A percentile compares a stretch with the other conserved stretches of the same genome.
phyloP scores from a whole-genome alignment of 495 filamentous ascomycete species.

The Haplographium delicatum region DNA sequence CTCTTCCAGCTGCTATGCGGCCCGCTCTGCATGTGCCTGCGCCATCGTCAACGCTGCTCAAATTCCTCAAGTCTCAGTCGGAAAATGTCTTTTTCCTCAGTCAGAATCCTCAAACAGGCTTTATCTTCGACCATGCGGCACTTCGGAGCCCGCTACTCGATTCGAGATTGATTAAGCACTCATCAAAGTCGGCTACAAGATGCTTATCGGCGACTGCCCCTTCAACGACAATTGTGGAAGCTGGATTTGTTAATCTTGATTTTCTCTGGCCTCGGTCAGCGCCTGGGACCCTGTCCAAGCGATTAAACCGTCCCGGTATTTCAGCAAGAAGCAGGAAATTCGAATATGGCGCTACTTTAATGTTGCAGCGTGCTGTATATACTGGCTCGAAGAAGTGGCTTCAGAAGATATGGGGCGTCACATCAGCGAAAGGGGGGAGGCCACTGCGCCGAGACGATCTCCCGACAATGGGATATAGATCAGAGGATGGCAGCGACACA shows the following conservation, averaged over 20 bases:
- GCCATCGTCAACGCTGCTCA: conserved; percentile 56
- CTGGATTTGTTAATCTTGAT: conserved; percentile 39
- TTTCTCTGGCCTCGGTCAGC: conserved; percentile 34
- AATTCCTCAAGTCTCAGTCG: conserved; percentile 57
- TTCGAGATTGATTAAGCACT: neutral
- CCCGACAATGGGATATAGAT: conserved; percentile 38
- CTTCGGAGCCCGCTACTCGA: conserved; percentile 11
- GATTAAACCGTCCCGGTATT: conserved; percentile 7
- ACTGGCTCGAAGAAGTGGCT: conserved; percentile 45
- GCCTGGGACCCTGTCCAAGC: conserved; percentile 11
- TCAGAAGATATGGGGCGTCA: conserved; percentile 49
- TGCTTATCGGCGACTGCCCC: conserved; percentile 13
- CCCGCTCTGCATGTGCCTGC: conserved; percentile 33
- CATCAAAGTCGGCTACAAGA: conserved; percentile 12
- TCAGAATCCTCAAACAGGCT: conserved; percentile 34
- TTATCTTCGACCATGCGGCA: conserved; percentile 22
- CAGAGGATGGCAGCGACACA: conserved; percentile 42
- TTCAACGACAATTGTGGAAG: conserved; percentile 30
- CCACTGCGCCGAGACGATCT: conserved; percentile 47
- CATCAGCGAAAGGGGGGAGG: conserved; percentile 25
- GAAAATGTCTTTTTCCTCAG: conserved; percentile 47
- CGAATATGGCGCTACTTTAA: conserved; percentile 6
- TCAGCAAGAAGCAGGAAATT: conserved; percentile 6
- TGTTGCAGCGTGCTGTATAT: conserved; percentile 34
- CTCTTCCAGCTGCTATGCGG: conserved; percentile 24